phyloP scores from a whole-genome alignment of 106 monocot species.

The Ottelia alismoides region DNA sequence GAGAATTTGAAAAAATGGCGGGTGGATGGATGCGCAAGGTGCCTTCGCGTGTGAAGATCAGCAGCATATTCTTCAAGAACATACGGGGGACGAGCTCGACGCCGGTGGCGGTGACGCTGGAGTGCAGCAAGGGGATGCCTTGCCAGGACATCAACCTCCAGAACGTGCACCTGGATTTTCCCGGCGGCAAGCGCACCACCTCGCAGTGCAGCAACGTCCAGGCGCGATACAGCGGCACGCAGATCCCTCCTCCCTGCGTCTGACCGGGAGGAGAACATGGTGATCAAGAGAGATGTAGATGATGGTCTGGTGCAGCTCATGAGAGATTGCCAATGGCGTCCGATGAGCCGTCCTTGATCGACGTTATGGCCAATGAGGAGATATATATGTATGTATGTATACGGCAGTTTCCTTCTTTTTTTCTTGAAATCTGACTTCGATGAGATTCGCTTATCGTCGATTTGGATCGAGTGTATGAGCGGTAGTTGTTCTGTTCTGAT shows the following conservation, averaged over 20 bases:
- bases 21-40: slow-evolving; percentile 1
- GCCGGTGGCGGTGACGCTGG: slow-evolving; percentile 32
- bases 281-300: no score
- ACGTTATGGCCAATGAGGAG: no score
- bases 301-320: no score
- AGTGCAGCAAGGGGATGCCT: slow-evolving; percentile 34
- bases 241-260: slow-evolving; percentile 36
- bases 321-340: no score
- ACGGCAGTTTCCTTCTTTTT: no score
- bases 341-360: no score
- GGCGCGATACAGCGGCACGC: slow-evolving; percentile 18
- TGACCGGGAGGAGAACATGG: no score
- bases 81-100: slow-evolving; percentile 49
- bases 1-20: background rate
- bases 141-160: slow-evolving; percentile 38
- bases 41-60: slow-evolving; percentile 36
- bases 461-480: no score
- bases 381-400: no score
- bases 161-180: slow-evolving; percentile 19
- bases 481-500: no score
- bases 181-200: background rate
- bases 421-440: no score
- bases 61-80: slow-evolving; percentile 41
- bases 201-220: slow-evolving; percentile 22
- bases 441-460: no score